Percentiles rank a stretch among this genome's conserved stretches.
Evolutionary conservation across 345 rosid species (phyloP).

Genomic region (Gynandropsis gynandra): DNA sequence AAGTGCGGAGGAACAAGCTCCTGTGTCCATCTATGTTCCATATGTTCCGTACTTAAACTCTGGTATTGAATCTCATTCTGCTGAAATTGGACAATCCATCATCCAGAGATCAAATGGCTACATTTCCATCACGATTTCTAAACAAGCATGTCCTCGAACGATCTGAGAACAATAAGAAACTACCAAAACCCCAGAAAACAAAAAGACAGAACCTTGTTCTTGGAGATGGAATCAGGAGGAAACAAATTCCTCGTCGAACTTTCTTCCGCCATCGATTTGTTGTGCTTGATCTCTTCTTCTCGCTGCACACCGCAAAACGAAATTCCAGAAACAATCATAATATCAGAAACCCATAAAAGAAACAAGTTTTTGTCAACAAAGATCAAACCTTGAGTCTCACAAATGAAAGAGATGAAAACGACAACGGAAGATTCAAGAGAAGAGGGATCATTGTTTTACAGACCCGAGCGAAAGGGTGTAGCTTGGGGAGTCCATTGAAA

Average conservation of each 20-base stretch:
- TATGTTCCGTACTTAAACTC: conserved; percentile 34
- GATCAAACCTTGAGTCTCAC: neutral
- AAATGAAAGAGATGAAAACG: neutral
- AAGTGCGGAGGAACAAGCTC: conserved; percentile 50
- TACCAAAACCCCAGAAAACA: neutral
- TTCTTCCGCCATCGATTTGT: conserved; percentile 31
- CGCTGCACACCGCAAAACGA: conserved; percentile 25
- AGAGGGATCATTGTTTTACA: conserved; percentile 2
- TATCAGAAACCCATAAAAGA: conserved; percentile 11
- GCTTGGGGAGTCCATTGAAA: conserved; percentile 34
- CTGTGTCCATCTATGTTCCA: conserved; percentile 28
- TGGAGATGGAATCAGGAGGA: conserved; percentile 28
- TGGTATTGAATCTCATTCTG: conserved; percentile 32
- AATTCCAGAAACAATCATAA: neutral
- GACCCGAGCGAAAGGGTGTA: conserved; percentile 38
- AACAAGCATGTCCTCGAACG: neutral
- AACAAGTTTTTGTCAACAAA: neutral
- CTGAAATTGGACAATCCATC: conserved; percentile 19
- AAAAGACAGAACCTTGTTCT: conserved; percentile 30
- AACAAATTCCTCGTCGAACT: conserved; percentile 18
- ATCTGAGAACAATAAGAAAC: neutral
- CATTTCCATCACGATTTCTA: conserved; percentile 9
- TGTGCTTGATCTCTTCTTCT: conserved; percentile 24
- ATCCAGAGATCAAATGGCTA: conserved; percentile 4
- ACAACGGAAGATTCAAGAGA: neutral